Conservation (phyloP, 345 rosid species). For the Citrus unshiu region DNA sequence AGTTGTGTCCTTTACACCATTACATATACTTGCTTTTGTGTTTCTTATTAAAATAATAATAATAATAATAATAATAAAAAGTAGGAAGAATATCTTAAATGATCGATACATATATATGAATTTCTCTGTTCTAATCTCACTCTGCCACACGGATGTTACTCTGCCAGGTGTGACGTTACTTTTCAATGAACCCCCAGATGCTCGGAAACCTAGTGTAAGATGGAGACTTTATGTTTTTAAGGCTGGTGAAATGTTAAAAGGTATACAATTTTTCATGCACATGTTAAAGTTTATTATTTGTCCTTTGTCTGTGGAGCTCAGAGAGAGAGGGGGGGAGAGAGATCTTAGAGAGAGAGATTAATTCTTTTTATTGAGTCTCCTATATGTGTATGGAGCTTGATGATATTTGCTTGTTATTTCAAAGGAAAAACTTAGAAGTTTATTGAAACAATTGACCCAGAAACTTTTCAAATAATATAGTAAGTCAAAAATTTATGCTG, state of each 20-base stretch:
- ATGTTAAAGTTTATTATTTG: background rate
- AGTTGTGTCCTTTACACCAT: background rate
- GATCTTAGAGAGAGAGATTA: background rate
- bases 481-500: background rate
- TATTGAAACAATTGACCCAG: background rate
- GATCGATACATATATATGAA: background rate
- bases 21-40: no score
- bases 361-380: background rate
- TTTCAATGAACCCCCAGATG: slow-evolving; percentile 92
- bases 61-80: background rate
- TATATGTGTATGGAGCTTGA: background rate
- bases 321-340: background rate
- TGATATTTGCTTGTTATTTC: background rate
- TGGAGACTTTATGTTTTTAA: slow-evolving; percentile 96
- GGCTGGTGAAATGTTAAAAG: slow-evolving; percentile 80
- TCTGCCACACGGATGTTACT: background rate
- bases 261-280: slow-evolving; percentile 25
- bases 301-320: background rate
- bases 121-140: background rate
- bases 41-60: no score
- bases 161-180: slow-evolving; percentile 74
- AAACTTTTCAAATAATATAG: background rate
- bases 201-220: slow-evolving; percentile 74
- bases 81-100: background rate
- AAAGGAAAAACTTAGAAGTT: background rate